Evolutionary conservation across 306 rosid species (phyloP).

Genomic region (Cicer arietinum): DNA sequence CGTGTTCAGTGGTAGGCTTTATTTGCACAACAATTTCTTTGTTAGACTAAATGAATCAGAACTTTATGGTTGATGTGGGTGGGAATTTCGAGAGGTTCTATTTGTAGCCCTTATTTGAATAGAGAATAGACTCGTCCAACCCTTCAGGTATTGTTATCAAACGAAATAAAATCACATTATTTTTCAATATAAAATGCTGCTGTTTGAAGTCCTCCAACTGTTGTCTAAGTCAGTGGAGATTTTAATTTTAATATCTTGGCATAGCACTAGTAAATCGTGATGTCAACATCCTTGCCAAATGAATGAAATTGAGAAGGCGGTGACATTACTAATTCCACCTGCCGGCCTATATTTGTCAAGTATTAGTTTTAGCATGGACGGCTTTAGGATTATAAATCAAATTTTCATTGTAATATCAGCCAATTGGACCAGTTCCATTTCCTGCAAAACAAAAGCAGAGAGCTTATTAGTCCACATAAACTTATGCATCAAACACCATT

Average conservation of each 20-base stretch:
- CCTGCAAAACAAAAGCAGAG: constrained; percentile 32
- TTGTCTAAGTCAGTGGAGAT: neutral
- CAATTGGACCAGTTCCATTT: constrained; percentile 47
- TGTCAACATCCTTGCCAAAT: constrained; percentile 39
- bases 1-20: neutral
- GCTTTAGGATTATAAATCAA: constrained; percentile 28
- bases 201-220: constrained; percentile 4
- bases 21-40: neutral
- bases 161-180: neutral
- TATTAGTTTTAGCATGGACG: constrained; percentile 2
- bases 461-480: constrained; percentile 10
- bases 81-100: neutral
- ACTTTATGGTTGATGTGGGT: neutral
- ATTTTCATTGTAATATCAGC: constrained; percentile 55
- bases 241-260: neutral
- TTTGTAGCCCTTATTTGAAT: neutral
- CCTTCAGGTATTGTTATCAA: constrained; percentile 5
- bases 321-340: constrained; percentile 46
- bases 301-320: constrained; percentile 46
- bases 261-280: neutral
- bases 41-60: neutral
- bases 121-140: neutral
- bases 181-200: neutral
- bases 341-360: constrained; percentile 60
- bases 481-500: constrained; percentile 3